Percentiles rank a stretch among this genome's conserved stretches.
Conservation (phyloP, 805 yeast species). For the Myxozyma lipomycoides region DNA sequence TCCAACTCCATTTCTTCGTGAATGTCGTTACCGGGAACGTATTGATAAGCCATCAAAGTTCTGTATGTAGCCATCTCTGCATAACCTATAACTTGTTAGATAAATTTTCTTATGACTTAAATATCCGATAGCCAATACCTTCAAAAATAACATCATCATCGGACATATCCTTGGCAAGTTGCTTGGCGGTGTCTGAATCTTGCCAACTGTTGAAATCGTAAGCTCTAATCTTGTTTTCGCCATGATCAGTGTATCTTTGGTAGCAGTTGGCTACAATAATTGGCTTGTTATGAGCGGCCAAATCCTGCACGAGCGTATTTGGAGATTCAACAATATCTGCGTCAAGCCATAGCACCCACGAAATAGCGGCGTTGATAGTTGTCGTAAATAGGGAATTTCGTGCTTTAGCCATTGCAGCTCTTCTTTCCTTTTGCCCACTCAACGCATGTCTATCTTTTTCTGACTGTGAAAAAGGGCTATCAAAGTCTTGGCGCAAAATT, state of each 20-base stretch:
- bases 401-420: conserved; percentile 89
- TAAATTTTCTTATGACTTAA: not conserved
- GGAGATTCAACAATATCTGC: conserved; percentile 93
- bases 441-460: conserved; percentile 81
- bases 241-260: conserved; percentile 68
- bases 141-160: conserved; percentile 94
- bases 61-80: conserved; percentile 90
- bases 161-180: conserved; percentile 63
- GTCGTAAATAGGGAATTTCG: conserved; percentile 88
- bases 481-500: conserved; percentile 83
- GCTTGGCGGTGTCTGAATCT: conserved; percentile 65
- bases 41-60: conserved; percentile 87
- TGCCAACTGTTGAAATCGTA: conserved; percentile 95
- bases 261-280: conserved; percentile 89
- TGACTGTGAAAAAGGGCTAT: conserved; percentile 60
- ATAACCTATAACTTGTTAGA: conserved; percentile 40
- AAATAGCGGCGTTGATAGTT: conserved; percentile 79
- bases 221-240: conserved; percentile 65
- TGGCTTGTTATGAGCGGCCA: conserved; percentile 80
- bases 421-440: conserved; percentile 79
- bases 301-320: conserved; percentile 73
- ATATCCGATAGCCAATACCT: conserved; percentile 45
- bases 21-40: conserved; percentile 56
- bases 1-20: conserved; percentile 77
- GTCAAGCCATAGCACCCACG: conserved; percentile 97